phyloP scores from a whole-genome alignment of 2,329 filamentous ascomycete species.

The Apiospora rasikravindrae region DNA sequence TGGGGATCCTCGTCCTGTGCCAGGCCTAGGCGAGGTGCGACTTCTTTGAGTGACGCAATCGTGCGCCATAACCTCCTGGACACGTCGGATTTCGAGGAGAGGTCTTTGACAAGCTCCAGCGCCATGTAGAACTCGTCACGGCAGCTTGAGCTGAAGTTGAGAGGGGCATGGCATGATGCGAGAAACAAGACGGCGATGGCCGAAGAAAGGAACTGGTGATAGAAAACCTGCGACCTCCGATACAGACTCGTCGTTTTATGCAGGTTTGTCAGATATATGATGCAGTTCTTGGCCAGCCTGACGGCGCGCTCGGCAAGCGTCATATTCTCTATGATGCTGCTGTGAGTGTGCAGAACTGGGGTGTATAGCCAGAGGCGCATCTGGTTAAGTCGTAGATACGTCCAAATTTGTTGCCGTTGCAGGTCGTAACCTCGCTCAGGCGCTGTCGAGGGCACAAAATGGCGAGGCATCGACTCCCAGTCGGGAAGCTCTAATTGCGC shows the following conservation, averaged over 20 bases:
- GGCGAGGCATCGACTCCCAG: conserved; percentile 52
- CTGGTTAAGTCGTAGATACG: conserved; percentile 87
- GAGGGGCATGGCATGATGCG: conserved; percentile 75
- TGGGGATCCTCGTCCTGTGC: conserved; percentile 58
- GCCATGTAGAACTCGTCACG: conserved; percentile 81
- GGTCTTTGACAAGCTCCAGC: conserved; percentile 73
- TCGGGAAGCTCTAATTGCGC: conserved; percentile 57
- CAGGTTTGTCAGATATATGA: conserved; percentile 71
- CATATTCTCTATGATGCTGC: conserved; percentile 79
- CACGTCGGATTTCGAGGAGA: conserved; percentile 74
- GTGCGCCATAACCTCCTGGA: conserved; percentile 77
- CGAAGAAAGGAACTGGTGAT: conserved; percentile 80
- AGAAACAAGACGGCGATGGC: conserved; percentile 78
- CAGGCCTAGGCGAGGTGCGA: conserved; percentile 72
- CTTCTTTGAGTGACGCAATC: conserved; percentile 71
- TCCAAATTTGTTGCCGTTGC: conserved; percentile 78
- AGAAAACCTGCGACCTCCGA: conserved; percentile 73
- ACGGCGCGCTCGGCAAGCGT: conserved; percentile 75
- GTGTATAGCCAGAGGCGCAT: conserved; percentile 90
- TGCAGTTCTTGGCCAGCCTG: conserved; percentile 77
- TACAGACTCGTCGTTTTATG: conserved; percentile 77
- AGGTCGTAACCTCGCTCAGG: conserved; percentile 64
- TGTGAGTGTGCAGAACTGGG: conserved; percentile 82
- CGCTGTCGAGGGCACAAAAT: conserved; percentile 40
- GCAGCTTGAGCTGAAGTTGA: conserved; percentile 70